Evolutionary conservation across 2,329 filamentous ascomycete species (phyloP).

Genomic region (Epichloe amarillans): DNA sequence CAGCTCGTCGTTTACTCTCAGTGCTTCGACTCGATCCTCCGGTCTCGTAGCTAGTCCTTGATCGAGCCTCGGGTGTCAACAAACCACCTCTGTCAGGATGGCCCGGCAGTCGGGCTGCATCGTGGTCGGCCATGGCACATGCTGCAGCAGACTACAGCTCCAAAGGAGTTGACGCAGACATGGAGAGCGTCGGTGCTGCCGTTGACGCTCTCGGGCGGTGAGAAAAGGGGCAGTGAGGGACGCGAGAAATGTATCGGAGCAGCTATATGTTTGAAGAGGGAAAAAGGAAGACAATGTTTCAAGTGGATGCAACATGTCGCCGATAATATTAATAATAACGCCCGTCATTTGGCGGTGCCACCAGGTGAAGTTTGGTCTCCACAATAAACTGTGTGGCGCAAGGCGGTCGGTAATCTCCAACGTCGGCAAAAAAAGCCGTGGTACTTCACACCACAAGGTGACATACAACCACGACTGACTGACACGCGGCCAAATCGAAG

Average conservation of each 20-base stretch:
- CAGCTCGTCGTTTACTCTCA: neutral
- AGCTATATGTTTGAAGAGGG: too few relatives aligned
- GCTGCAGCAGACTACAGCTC: conserved; percentile 6
- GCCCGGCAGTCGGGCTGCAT: conserved; percentile 7
- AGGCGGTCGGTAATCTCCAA: too few relatives aligned
- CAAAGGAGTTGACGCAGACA: neutral
- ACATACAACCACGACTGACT: too few relatives aligned
- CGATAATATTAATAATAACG: too few relatives aligned
- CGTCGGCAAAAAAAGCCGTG: too few relatives aligned
- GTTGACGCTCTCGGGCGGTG: neutral
- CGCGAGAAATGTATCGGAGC: neutral
- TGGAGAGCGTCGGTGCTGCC: neutral
- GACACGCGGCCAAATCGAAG: too few relatives aligned
- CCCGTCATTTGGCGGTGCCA: too few relatives aligned
- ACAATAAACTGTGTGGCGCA: too few relatives aligned
- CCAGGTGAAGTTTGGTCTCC: too few relatives aligned
- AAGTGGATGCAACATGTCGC: neutral
- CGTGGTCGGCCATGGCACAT: conserved; percentile 14
- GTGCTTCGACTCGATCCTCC: conserved; percentile 27
- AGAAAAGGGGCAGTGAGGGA: neutral
- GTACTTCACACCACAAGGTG: too few relatives aligned
- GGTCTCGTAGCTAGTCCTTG: conserved; percentile 24
- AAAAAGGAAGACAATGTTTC: neutral
- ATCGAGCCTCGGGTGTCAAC: conserved; percentile 6
- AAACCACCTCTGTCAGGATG: conserved; percentile 4